Evolutionary conservation across 2,329 filamentous ascomycete genomes (phyloP).

Genomic region (Hirsutella thompsonii): DNA sequence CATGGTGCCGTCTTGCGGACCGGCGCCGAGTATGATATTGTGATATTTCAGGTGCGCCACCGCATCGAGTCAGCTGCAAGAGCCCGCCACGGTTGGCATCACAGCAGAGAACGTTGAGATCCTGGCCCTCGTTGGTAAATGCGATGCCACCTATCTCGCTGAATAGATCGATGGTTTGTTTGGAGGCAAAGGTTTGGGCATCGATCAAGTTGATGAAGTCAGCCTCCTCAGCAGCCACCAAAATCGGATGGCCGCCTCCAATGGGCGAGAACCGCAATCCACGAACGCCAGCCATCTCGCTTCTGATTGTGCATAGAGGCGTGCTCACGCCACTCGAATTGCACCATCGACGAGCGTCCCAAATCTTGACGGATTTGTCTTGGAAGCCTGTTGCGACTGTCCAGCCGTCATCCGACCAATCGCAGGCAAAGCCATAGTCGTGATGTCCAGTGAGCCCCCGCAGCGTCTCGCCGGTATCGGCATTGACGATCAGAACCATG

Average conservation of each 20-base stretch:
- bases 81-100: slow-evolving; percentile 56
- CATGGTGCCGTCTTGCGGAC: background rate
- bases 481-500: slow-evolving; percentile 54
- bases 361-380: slow-evolving; percentile 60
- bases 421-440: slow-evolving; percentile 65
- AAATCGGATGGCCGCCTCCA: slow-evolving; percentile 51
- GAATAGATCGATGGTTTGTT: slow-evolving; percentile 62
- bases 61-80: slow-evolving; percentile 43
- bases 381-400: slow-evolving; percentile 67
- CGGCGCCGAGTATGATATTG: background rate
- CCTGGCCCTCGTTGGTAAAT: slow-evolving; percentile 53
- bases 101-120: slow-evolving; percentile 55
- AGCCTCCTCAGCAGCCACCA: slow-evolving; percentile 64
- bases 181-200: slow-evolving; percentile 47
- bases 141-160: slow-evolving; percentile 59
- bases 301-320: slow-evolving; percentile 42
- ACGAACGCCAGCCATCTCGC: slow-evolving; percentile 56
- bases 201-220: slow-evolving; percentile 63
- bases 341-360: slow-evolving; percentile 61
- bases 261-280: slow-evolving; percentile 60
- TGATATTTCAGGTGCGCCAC: slow-evolving; percentile 13
- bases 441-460: slow-evolving; percentile 49
- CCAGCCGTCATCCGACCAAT: slow-evolving; percentile 67
- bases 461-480: slow-evolving; percentile 48
- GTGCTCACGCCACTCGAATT: slow-evolving; percentile 32